Evolutionary conservation across 768 basidiomycete species (phyloP), one percentile per base, ranked within the genome.

Genomic region (Mycena metata): DNA sequence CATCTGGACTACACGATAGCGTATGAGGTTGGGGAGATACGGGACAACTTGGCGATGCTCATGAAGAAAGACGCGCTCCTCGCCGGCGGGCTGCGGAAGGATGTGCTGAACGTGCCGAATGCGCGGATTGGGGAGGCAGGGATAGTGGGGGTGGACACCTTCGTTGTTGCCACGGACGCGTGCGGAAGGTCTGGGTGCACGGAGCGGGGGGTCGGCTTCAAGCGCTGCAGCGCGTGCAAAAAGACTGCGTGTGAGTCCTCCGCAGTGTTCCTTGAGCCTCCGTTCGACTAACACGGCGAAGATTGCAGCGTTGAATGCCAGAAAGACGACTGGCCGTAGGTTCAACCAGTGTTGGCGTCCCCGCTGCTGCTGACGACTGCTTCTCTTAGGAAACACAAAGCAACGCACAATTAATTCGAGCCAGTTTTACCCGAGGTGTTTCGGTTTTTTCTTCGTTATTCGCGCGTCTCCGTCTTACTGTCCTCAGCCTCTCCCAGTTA

Each of bases 271-370:
- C 16, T 13, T 43, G 23, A 17, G 50, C 17, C 13, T 30, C 42
- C 16, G 41, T 30, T 21, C 9, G 9, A n/a, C n/a, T n/a, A n/a
- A n/a, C n/a, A n/a, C n/a, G n/a, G 24, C n/a, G 75, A 36, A 77
- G 75, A 77, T 58, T 78, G 77, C 59, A 66, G 73, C n/a, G 61
- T 71, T 10, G 69, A 74, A 42, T 78, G 77, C 52, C 77, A 77
- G 60, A 73, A 64, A 36, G 72, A 69, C 16, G 72, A 76, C 64
- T 78, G 77, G 77, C 69, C 70, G 77, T 76, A 56, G 55, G 80
- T 51, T 10, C 6, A 36, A 36, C n/a, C n/a, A n/a, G n/a, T n/a
- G n/a, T n/a, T n/a, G n/a, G n/a, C n/a, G n/a, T n/a, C n/a, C n/a
- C n/a, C n/a, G n/a, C n/a, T n/a, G n/a, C n/a, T n/a, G n/a, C n/a